Base-by-base conservation (phyloP, 106 monocot species). In the Allium sativum region DNA sequence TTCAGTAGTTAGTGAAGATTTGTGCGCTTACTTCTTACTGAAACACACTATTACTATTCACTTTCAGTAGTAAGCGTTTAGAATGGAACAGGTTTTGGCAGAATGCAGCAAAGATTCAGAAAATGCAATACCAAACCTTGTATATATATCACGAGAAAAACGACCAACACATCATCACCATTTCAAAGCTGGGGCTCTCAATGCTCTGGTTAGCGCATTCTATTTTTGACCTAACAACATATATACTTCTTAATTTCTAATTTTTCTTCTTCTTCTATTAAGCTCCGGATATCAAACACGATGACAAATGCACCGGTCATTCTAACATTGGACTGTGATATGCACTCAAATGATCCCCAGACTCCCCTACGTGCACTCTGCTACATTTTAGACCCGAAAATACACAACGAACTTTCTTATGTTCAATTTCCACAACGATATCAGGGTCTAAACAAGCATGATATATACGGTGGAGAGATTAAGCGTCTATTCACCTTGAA, bases 341-440 rank as follows among this genome's bases (percentile, higher is more conserved):
- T 77, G 79, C 52, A 65, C 87, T 70, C 60, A 73, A 1, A 55
- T 42, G 84, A 93, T 47, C 87, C 84, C 7, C n/a, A 50, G 21
- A 72, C 77, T 8, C 78, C 81, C 7, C 71, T n/a, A 18, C 70
- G 64, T 18, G 93, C 93, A 5, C 61, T 93, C 20, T 93, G 93
- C 72, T 88, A 77, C 51, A 56, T 84, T 15, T 63, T 84, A 9
- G 93, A 93, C 73, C 61, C 76, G 0, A 55, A 8, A 4, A 8
- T 77, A 13, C 41, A 71, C 12, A 15, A 73, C 15, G 67, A 52
- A 1, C 78, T 88, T 19, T 77, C 88, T 1, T 93, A 48, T 48
- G 88, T 93, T 53, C 93, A 93, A 72, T 93, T 93, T 46, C 92
- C 92, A 0, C 93, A 93, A 60, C 22, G 59, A 7, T 93, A 70